Evolutionary conservation across 176 grass and related monocot genomes (phyloP).

Genomic region (Eleusine indica): DNA sequence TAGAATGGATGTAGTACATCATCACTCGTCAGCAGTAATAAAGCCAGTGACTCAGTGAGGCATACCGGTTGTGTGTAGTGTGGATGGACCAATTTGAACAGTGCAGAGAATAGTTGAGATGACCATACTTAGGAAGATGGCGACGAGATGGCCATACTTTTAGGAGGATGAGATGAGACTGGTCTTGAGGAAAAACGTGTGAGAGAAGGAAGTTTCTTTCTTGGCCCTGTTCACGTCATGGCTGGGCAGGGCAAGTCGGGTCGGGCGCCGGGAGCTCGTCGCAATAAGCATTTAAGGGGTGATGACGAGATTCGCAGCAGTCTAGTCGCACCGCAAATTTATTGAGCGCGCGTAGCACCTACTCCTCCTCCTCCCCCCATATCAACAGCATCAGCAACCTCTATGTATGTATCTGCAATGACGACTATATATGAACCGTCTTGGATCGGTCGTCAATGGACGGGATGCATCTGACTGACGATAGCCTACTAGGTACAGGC

Average conservation of each 20-base stretch:
- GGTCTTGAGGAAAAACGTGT: slow-evolving; percentile 12
- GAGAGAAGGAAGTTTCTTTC: background rate
- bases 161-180: too few species aligned
- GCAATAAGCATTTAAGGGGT: background rate
- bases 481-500: too few species aligned
- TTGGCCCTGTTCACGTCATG: background rate
- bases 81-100: background rate
- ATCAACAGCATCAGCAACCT: too few species aligned
- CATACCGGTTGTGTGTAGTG: too few species aligned
- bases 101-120: background rate
- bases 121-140: background rate
- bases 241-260: background rate
- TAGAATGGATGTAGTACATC: too few species aligned
- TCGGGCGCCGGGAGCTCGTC: background rate
- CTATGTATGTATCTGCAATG: too few species aligned
- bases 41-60: too few species aligned
- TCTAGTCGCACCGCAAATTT: background rate
- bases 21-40: too few species aligned
- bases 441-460: background rate
- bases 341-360: background rate
- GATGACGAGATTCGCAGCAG: background rate
- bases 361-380: too few species aligned
- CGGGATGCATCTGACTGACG: too few species aligned
- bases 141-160: background rate
- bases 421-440: too few species aligned